Evolutionary conservation across 2,329 filamentous ascomycete species (phyloP).

Genomic region (Ceratocystis cacaofunesta): DNA sequence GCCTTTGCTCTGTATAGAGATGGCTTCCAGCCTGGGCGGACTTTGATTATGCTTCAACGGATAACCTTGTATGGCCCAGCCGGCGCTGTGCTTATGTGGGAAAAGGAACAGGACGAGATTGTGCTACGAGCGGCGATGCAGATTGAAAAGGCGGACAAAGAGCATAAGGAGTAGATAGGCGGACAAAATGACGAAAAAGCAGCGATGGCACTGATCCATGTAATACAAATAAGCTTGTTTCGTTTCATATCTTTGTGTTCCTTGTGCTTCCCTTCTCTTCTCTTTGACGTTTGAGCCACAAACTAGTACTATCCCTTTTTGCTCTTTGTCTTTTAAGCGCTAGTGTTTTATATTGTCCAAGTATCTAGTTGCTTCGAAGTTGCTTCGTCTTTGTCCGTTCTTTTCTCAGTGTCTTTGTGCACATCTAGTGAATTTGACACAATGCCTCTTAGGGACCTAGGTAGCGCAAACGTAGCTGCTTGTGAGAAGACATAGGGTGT

Average conservation of each 20-base stretch:
- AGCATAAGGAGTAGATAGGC: neutral
- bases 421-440: too few species aligned
- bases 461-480: too few species aligned
- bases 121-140: slow-evolving; percentile 12
- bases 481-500: too few species aligned
- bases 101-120: slow-evolving; percentile 10
- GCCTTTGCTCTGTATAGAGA: slow-evolving; percentile 8
- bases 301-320: too few species aligned
- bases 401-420: neutral
- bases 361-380: too few species aligned
- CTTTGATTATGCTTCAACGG: slow-evolving; percentile 5
- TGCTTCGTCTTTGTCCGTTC: neutral
- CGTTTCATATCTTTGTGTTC: neutral
- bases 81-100: slow-evolving; percentile 13
- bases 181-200: neutral
- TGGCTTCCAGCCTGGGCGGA: neutral
- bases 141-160: slow-evolving; percentile 13
- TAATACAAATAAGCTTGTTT: neutral
- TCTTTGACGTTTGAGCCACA: neutral
- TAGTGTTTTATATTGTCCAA: neutral
- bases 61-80: slow-evolving; percentile 14
- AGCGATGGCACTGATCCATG: neutral
- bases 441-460: too few species aligned
- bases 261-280: neutral
- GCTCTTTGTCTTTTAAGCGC: neutral